Evolutionary conservation across 345 rosid species (phyloP).

Genomic region (Crucihimalaya himalaica): DNA sequence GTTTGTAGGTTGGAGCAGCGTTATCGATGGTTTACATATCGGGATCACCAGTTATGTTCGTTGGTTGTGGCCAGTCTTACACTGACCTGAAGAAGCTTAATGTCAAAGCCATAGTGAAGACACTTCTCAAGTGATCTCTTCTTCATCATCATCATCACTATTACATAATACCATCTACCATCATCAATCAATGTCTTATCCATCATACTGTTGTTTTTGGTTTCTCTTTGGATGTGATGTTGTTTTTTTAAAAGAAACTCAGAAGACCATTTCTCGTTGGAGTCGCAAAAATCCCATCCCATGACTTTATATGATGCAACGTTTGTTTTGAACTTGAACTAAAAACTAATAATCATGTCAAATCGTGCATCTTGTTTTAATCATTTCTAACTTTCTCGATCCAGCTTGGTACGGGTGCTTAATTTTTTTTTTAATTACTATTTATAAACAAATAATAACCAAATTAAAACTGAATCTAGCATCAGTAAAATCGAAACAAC

Average conservation of each 20-base stretch:
- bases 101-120: conserved; percentile 85
- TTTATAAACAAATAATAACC: neutral
- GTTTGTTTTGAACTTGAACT: neutral
- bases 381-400: neutral
- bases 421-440: neutral
- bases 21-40: conserved; percentile 96
- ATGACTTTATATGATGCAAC: neutral
- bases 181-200: conserved; percentile 24
- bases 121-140: conserved; percentile 74
- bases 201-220: conserved; percentile 30
- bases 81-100: conserved; percentile 94
- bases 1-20: conserved; percentile 90
- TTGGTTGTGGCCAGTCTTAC: conserved; percentile 98
- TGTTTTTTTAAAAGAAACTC: neutral
- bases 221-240: no score
- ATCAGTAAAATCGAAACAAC: no score
- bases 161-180: conserved; percentile 9
- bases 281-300: neutral
- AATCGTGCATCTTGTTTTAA: neutral
- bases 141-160: neutral
- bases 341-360: neutral
- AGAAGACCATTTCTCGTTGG: neutral
- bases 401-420: neutral
- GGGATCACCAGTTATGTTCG: conserved; percentile 97
- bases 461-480: neutral